Percentiles rank a stretch among this genome's conserved stretches.
These are phyloP conservation scores for Hamigera avellanea DNA, from an alignment of 495 filamentous ascomycete genomes.

Conservation along the genomic window DNA sequence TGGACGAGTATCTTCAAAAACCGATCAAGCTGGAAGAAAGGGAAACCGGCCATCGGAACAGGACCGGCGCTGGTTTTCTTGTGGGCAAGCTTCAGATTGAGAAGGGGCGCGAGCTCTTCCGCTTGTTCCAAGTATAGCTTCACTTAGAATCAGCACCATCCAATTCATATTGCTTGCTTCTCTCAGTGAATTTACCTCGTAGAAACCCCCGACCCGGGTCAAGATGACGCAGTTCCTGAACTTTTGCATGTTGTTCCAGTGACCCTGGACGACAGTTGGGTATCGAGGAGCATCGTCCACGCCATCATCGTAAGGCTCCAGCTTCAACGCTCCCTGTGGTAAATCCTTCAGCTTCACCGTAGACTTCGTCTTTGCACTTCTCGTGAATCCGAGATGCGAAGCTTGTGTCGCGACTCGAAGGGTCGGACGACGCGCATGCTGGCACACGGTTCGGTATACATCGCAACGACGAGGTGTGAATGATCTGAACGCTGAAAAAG, in stretches of 20 bases:
- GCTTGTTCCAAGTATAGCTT: slow-evolving; percentile 89
- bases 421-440: slow-evolving; percentile 19
- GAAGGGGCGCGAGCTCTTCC: slow-evolving; percentile 69
- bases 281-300: slow-evolving; percentile 50
- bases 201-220: slow-evolving; percentile 88
- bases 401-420: slow-evolving; percentile 7
- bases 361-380: slow-evolving; percentile 41
- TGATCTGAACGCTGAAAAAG: neutral
- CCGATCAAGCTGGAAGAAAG: slow-evolving; percentile 80
- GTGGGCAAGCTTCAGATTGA: slow-evolving; percentile 79
- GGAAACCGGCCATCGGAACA: slow-evolving; percentile 90
- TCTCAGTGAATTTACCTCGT: slow-evolving; percentile 46
- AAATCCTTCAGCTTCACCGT: slow-evolving; percentile 51
- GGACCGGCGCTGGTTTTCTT: slow-evolving; percentile 64
- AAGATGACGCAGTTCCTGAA: slow-evolving; percentile 83
- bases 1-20: slow-evolving; percentile 87
- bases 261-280: slow-evolving; percentile 80
- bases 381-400: slow-evolving; percentile 7
- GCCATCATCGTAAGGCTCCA: slow-evolving; percentile 31
- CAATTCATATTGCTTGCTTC: no score
- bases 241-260: slow-evolving; percentile 78
- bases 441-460: slow-evolving; percentile 20
- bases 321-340: slow-evolving; percentile 46
- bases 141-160: neutral
- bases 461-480: slow-evolving; percentile 9